Evolutionary conservation across 2,329 filamentous ascomycete species (phyloP), one percentile per base, ranked within the genome.

Genomic region (Amauroascus niger): DNA sequence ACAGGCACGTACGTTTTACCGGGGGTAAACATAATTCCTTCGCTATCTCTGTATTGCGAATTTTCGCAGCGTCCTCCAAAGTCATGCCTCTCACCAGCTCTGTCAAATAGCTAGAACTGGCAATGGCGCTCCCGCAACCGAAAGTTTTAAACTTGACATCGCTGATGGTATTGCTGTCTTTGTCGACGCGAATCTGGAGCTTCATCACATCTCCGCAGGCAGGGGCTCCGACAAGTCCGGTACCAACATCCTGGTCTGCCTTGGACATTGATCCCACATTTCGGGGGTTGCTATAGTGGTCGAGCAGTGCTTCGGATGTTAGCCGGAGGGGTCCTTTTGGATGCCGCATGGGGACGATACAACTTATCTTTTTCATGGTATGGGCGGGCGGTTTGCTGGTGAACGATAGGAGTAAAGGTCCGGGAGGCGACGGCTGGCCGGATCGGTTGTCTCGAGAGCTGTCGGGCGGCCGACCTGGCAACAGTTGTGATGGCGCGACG

Each of bases 61-160:
- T 87, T 74, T 86, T 85, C 52, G 84, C 83, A 32, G 94, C 93
- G 69, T 98, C 88, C 64, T 98, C 93, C 61, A 98, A 74, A 13
- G 86, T 95, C 91, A 97, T 98, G 57, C 93, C 93, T 59, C 88
- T 82, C 59, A 98, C 90, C 56, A 98, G 77, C 73, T 95, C 89
- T 7, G 93, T 98, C 64, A 98, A 74, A 69, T 98, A 98, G 67
- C 86, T 93, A 56, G 87, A 94, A 59, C 86, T 91, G 41, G 93
- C 93, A 71, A 98, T 98, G 60, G 93, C 93, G 28, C 84, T 89
- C 53, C 90, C 90, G 69, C 90, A 96, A 49, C 90, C 90, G 67
- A 96, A 96, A 0, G 90, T 96, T 83, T 96, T 96, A 81, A 96
- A 96, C 74, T 94, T 93, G 69, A 95, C 90, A 64, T 96, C 91